Percentiles rank a stretch among this genome's conserved stretches.
Evolutionary conservation across 192 early-diverging fungal genomes (phyloP).

Genomic region (Hyaloraphidium curvatum): DNA sequence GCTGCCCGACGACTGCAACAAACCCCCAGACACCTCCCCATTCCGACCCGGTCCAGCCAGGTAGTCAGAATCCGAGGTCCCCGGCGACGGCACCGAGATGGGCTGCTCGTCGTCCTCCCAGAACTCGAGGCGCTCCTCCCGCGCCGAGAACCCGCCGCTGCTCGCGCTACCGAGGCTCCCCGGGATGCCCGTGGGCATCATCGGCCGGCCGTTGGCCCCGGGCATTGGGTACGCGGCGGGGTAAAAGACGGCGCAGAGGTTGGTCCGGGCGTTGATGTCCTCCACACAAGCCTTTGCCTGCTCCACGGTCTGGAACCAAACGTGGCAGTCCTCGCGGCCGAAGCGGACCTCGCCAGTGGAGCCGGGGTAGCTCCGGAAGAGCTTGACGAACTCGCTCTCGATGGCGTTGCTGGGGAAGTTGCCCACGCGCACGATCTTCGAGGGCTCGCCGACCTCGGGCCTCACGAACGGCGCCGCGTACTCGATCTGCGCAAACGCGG

Average conservation of each 20-base stretch:
- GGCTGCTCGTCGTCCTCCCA: background rate
- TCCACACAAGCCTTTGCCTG: background rate
- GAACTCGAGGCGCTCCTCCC: background rate
- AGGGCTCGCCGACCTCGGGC: background rate
- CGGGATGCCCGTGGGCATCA: background rate
- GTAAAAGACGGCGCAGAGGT: constrained; percentile 6
- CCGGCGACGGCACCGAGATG: background rate
- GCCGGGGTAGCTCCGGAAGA: constrained; percentile 3
- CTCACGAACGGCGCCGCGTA: constrained; percentile 4
- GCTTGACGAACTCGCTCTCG: constrained; percentile 6
- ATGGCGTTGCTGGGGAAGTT: constrained; percentile 5
- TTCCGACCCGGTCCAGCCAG: background rate
- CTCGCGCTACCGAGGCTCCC: too few relatives aligned
- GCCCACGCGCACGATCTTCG: background rate
- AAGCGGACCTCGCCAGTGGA: constrained; percentile 4
- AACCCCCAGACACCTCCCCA: background rate
- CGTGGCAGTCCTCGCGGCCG: constrained; percentile 1
- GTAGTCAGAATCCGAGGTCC: background rate
- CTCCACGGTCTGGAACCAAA: constrained; percentile 1
- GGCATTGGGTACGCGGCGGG: background rate
- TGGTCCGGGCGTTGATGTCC: constrained; percentile 5
- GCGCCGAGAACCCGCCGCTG: background rate
- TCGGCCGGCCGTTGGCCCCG: too few relatives aligned
- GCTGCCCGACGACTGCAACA: background rate
- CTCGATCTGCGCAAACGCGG: constrained; percentile 8